phyloP scores from a whole-genome alignment of 148 eudicot species.

The Camellia sinensis region DNA sequence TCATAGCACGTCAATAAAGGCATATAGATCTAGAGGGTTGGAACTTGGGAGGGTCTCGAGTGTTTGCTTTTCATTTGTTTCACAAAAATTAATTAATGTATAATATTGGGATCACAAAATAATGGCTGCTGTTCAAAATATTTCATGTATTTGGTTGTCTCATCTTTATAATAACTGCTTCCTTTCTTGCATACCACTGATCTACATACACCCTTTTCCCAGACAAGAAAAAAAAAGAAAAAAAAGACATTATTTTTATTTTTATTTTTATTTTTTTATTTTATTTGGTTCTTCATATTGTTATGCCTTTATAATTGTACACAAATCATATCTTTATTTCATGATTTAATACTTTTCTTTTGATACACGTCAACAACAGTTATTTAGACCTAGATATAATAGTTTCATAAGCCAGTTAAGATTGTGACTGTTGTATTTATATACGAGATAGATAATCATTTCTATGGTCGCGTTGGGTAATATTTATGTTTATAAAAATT shows the following conservation, averaged over 20 bases:
- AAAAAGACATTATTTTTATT: background rate
- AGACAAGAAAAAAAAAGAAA: constrained; percentile 17
- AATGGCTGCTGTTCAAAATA: too few relatives aligned
- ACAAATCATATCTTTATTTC: too few relatives aligned
- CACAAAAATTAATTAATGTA: background rate
- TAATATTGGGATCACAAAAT: too few relatives aligned
- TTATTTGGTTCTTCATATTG: background rate
- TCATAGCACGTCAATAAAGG: background rate
- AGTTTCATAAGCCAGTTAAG: too few relatives aligned
- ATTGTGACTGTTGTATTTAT: too few relatives aligned
- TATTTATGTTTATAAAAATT: too few relatives aligned
- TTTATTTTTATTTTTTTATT: background rate
- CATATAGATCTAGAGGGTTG: background rate
- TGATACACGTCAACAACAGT: too few relatives aligned
- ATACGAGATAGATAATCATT: too few relatives aligned
- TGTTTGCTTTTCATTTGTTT: background rate
- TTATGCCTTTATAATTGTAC: background rate
- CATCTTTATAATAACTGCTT: background rate
- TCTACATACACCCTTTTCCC: constrained; percentile 8
- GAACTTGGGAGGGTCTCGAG: background rate
- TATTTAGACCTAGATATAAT: too few relatives aligned
- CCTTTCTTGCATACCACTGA: constrained; percentile 18
- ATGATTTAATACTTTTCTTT: too few relatives aligned
- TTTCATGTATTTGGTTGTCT: too few relatives aligned
- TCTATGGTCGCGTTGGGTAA: too few relatives aligned